Conservation (phyloP, 805 yeast species). For the Metschnikowia continentalis region DNA sequence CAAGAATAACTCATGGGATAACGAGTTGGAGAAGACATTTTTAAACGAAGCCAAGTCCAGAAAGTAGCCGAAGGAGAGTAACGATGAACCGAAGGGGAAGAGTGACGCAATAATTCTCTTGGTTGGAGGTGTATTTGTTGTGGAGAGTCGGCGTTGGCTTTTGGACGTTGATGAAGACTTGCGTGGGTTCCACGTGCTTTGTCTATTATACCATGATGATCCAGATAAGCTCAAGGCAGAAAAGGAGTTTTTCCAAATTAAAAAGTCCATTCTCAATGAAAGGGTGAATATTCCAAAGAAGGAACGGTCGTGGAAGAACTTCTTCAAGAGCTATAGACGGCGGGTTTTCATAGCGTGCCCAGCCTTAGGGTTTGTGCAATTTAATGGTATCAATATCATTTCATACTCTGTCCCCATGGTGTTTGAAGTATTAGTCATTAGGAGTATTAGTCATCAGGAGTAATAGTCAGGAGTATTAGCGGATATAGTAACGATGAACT, state of each 20-base stretch:
- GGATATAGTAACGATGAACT: no score
- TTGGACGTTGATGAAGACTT: slow-evolving; percentile 73
- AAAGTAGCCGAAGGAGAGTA: no score
- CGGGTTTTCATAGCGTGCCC: slow-evolving; percentile 39
- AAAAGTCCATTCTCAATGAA: slow-evolving; percentile 40
- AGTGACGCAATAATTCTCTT: slow-evolving; percentile 65
- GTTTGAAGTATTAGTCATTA: no score
- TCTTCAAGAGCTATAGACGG: slow-evolving; percentile 37
- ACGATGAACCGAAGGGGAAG: no score
- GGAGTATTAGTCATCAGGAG: no score
- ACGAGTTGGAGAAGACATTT: slow-evolving; percentile 51
- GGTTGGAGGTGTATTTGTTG: slow-evolving; percentile 71
- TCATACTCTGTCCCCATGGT: slow-evolving; percentile 57
- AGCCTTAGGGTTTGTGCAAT: slow-evolving; percentile 43
- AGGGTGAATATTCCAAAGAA: slow-evolving; percentile 34
- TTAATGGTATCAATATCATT: slow-evolving; percentile 55
- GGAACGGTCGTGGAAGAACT: slow-evolving; percentile 39
- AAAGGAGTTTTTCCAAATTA: slow-evolving; percentile 45
- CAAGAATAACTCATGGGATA: slow-evolving; percentile 59
- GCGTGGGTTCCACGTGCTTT: slow-evolving; percentile 41
- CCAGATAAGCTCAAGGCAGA: slow-evolving; percentile 30
- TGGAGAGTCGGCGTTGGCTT: slow-evolving; percentile 90
- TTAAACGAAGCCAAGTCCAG: slow-evolving; percentile 68
- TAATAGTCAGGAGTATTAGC: no score
- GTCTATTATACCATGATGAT: slow-evolving; percentile 30